Percentiles rank a stretch among this genome's conserved stretches.
These are phyloP conservation scores for Penicillium riverlandense DNA, from an alignment of 495 filamentous ascomycete genomes.

Conservation along the genomic window DNA sequence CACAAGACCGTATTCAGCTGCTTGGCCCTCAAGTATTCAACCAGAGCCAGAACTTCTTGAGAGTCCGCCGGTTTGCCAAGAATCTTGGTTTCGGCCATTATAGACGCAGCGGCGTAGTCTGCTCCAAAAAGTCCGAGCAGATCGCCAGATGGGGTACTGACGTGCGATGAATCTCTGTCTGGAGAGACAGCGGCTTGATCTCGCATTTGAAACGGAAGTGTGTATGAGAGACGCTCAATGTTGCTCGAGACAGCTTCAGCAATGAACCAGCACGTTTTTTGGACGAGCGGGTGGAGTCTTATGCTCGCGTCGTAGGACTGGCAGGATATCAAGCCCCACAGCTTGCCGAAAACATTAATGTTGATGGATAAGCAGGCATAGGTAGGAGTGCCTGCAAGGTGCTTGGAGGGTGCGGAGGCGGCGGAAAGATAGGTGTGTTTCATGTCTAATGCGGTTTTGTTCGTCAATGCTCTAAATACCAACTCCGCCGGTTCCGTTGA, in stretches of 20 bases:
- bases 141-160: constrained; percentile 7
- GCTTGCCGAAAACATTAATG: constrained; percentile 72
- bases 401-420: constrained; percentile 71
- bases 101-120: constrained; percentile 74
- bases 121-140: constrained; percentile 35
- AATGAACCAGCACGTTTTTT: constrained; percentile 77
- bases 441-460: constrained; percentile 57
- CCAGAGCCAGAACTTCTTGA: constrained; percentile 70
- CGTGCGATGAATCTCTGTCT: background rate
- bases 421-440: constrained; percentile 74
- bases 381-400: constrained; percentile 66
- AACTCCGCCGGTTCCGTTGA: constrained; percentile 45
- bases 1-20: constrained; percentile 63
- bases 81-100: constrained; percentile 76
- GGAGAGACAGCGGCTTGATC: background rate
- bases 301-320: constrained; percentile 73
- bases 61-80: constrained; percentile 65
- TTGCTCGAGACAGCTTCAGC: constrained; percentile 75
- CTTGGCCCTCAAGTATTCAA: constrained; percentile 73
- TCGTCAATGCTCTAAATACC: constrained; percentile 68
- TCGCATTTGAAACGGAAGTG: constrained; percentile 55
- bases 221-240: constrained; percentile 79
- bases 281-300: constrained; percentile 75
- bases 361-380: constrained; percentile 86
- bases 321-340: constrained; percentile 83